phyloP scores from a whole-genome alignment of 2,329 filamentous ascomycete genomes.

The Pseudogymnoascus sp. region DNA sequence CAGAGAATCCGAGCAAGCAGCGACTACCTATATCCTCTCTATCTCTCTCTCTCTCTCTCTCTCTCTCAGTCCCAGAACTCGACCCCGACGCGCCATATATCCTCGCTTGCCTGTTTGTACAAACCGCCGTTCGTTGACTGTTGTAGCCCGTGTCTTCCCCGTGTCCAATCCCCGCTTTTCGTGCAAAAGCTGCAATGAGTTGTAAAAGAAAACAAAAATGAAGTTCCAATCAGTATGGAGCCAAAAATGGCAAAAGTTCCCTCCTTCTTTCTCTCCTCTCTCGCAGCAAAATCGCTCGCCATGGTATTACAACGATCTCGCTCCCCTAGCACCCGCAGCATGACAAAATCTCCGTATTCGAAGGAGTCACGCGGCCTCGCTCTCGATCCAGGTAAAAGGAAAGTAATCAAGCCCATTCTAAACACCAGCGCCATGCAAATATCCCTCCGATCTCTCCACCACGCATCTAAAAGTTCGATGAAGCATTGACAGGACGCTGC shows the following conservation, averaged over 20 bases:
- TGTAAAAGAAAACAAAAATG: slow-evolving; percentile 6
- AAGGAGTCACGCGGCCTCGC: not conserved
- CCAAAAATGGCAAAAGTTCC: not conserved
- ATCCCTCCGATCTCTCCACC: not conserved
- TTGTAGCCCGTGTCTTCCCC: not conserved
- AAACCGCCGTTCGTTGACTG: not conserved
- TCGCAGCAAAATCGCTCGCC: not conserved
- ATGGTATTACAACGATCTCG: slow-evolving; percentile 3
- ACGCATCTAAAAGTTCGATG: not conserved
- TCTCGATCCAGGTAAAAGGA: slow-evolving; percentile 3
- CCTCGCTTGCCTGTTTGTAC: not conserved
- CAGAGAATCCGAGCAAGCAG: slow-evolving; percentile 7
- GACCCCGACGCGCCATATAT: not conserved
- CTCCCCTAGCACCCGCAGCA: slow-evolving; percentile 1
- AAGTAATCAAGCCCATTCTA: slow-evolving; percentile 2
- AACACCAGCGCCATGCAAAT: slow-evolving; percentile 8
- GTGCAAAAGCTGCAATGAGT: slow-evolving; percentile 3
- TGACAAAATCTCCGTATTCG: not conserved
- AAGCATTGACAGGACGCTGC: slow-evolving; percentile 6
- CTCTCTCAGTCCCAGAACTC: not conserved
- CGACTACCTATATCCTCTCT: not conserved
- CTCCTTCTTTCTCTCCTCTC: not conserved
- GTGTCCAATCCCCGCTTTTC: slow-evolving; percentile 3
- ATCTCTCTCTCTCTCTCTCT: not conserved
- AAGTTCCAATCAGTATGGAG: slow-evolving; percentile 6